These are phyloP conservation scores for Fusarium buharicum DNA, from an alignment of 2,329 filamentous ascomycete genomes.

Conservation along the genomic window DNA sequence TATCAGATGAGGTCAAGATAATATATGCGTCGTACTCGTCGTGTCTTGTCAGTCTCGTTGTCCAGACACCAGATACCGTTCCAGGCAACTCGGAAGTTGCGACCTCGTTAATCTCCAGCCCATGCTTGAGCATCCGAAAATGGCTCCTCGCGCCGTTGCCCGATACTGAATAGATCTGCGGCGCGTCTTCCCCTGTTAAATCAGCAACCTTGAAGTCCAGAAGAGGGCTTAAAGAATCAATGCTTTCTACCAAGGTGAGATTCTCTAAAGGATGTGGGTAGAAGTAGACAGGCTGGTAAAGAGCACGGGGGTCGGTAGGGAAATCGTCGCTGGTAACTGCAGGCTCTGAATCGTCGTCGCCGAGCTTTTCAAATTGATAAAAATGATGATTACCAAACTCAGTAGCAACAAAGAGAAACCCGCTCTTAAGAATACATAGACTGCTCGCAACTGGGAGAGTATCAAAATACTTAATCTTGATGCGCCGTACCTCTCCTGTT, in stretches of 20 bases:
- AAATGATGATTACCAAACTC: slow-evolving; percentile 94
- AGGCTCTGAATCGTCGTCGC: slow-evolving; percentile 92
- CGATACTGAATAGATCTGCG: too few relatives aligned
- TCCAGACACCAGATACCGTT: slow-evolving; percentile 91
- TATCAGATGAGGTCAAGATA: slow-evolving; percentile 90
- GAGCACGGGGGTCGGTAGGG: slow-evolving; percentile 76
- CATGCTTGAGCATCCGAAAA: slow-evolving; percentile 74
- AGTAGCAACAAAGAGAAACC: slow-evolving; percentile 91
- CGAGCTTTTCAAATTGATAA: slow-evolving; percentile 97
- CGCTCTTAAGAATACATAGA: slow-evolving; percentile 93
- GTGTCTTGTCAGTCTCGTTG: slow-evolving; percentile 89
- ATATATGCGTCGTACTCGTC: slow-evolving; percentile 95
- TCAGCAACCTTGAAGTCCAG: too few relatives aligned
- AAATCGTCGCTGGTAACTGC: slow-evolving; percentile 87
- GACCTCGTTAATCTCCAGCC: slow-evolving; percentile 91
- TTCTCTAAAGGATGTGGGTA: slow-evolving; percentile 71
- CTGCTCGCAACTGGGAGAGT: slow-evolving; percentile 89
- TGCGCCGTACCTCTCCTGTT: slow-evolving; percentile 82
- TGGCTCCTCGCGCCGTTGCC: too few relatives aligned
- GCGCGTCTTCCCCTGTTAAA: too few relatives aligned
- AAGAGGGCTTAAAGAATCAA: too few relatives aligned
- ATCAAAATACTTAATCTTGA: slow-evolving; percentile 98
- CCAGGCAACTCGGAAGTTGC: slow-evolving; percentile 93
- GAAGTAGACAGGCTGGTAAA: slow-evolving; percentile 86
- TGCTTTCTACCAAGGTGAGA: background rate